Evolutionary conservation across 2,329 filamentous ascomycete genomes (phyloP).

Genomic region (Myrmaecium sp.): DNA sequence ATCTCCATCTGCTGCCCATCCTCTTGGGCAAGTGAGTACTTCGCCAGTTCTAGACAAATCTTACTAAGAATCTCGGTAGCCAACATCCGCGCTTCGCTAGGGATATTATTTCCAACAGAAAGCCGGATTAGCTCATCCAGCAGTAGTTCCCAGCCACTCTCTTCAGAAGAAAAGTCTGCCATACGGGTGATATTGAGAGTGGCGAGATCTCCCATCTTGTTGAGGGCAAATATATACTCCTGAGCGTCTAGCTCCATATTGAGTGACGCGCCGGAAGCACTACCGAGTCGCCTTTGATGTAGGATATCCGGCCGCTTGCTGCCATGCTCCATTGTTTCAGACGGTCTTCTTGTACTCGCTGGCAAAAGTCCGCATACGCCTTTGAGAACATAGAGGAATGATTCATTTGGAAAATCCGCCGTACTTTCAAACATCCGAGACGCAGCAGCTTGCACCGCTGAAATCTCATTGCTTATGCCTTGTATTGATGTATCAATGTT

Average conservation of each 20-base stretch:
- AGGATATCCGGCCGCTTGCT: too few relatives aligned
- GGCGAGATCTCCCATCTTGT: conserved; percentile 30
- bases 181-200: conserved; percentile 40
- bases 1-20: conserved; percentile 29
- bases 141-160: conserved; percentile 62
- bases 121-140: conserved; percentile 36
- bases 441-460: conserved; percentile 77
- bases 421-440: conserved; percentile 82
- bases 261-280: conserved; percentile 24
- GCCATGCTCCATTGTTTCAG: conserved; percentile 14
- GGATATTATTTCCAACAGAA: conserved; percentile 21
- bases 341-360: conserved; percentile 3
- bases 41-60: conserved; percentile 28
- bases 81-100: conserved; percentile 27
- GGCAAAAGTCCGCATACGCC: conserved; percentile 54
- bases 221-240: conserved; percentile 30
- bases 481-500: conserved; percentile 14
- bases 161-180: conserved; percentile 44
- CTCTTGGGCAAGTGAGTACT: conserved; percentile 35
- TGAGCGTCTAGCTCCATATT: conserved; percentile 22
- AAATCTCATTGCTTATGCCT: conserved; percentile 55
- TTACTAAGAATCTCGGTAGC: conserved; percentile 33
- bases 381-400: conserved; percentile 61
- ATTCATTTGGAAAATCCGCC: conserved; percentile 67
- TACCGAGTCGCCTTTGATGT: conserved; percentile 24